Conservation (phyloP, 805 yeast species). For the Millerozyma acaciae region DNA sequence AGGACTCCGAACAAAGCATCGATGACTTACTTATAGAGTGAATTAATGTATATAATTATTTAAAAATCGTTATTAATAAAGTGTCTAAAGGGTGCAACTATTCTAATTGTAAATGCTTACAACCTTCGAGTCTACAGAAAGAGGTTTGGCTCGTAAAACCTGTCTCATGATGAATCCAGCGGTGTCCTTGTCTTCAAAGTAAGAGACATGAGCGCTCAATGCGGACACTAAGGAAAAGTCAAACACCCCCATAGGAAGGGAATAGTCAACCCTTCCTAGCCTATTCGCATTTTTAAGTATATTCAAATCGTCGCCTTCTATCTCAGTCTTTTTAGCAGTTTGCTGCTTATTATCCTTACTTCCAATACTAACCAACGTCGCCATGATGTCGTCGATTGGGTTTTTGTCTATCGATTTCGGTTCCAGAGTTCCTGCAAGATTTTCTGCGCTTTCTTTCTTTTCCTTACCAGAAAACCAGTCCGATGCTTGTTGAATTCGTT, state of each 20-base stretch:
- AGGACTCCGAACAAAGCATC: constrained; percentile 78
- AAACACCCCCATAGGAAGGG: constrained; percentile 70
- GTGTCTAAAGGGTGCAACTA: neutral
- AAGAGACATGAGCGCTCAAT: constrained; percentile 81
- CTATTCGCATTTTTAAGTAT: constrained; percentile 51
- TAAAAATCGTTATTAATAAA: neutral
- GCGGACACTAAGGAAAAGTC: constrained; percentile 80
- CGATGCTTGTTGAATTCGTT: constrained; percentile 31
- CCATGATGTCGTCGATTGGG: constrained; percentile 39
- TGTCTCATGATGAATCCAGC: constrained; percentile 75
- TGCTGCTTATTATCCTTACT: constrained; percentile 15
- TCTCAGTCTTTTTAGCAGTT: constrained; percentile 21
- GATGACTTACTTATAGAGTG: constrained; percentile 57
- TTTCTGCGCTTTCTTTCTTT: constrained; percentile 1
- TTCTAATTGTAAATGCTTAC: constrained; percentile 23
- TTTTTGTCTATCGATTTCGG: constrained; percentile 22
- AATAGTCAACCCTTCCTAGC: constrained; percentile 78
- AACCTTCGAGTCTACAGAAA: constrained; percentile 16
- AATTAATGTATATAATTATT: constrained; percentile 4
- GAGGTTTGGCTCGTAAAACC: constrained; percentile 29
- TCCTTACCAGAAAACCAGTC: constrained; percentile 25
- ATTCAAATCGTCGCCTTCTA: constrained; percentile 25
- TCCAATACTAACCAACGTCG: constrained; percentile 20
- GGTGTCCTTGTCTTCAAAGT: constrained; percentile 82
- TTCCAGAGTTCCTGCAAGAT: constrained; percentile 8